Evolutionary conservation across 495 filamentous ascomycete species (phyloP), one percentile per base, ranked within the genome.

Genomic region (Penicillium paradoxum): DNA sequence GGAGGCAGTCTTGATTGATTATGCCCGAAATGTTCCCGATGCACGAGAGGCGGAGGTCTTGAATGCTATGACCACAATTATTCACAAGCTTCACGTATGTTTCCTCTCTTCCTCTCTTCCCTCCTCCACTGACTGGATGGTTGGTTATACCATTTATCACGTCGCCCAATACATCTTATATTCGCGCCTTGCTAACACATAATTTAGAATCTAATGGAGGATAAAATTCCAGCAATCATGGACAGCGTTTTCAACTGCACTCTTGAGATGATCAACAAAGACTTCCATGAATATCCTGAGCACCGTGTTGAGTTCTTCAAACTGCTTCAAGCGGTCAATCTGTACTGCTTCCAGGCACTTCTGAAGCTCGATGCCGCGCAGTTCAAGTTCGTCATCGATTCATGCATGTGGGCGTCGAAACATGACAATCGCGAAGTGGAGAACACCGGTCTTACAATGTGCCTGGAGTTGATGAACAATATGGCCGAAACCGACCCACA

Each of bases 231-330:
- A 0, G 84, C 84, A 38, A 97, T 97, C 67, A 96, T 99, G 90
- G 91, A 97, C 65, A 93, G 91, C 62, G 90, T 99, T 17, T 99
- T 99, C 66, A 92, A 96, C 69, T 97, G 93, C 73, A 99, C 93
- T 7, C 76, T 99, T 36, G 89, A 96, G 57, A 99, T 99, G 93
- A 97, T 99, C 75, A 99, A 97, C 81, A 99, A 97, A 71, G 92
- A 99, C 65, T 99, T 97, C 74, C 95, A 95, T 41, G 93, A 99
- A 67, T 99, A 95, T 69, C 93, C 93, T 0, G 93, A 99, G 64
- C 93, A 97, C 62, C 86, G 93, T 36, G 93, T 99, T 3, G 91
- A 96, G 68, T 99, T 99, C 69, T 99, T 97, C 81, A 95, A 93
- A 69, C 77, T 97, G 25, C 80, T 99, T 14, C 82, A 95, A 61